Conservation (phyloP, 1,139 yeast species). For the Sugiyamaella xylanicola region DNA sequence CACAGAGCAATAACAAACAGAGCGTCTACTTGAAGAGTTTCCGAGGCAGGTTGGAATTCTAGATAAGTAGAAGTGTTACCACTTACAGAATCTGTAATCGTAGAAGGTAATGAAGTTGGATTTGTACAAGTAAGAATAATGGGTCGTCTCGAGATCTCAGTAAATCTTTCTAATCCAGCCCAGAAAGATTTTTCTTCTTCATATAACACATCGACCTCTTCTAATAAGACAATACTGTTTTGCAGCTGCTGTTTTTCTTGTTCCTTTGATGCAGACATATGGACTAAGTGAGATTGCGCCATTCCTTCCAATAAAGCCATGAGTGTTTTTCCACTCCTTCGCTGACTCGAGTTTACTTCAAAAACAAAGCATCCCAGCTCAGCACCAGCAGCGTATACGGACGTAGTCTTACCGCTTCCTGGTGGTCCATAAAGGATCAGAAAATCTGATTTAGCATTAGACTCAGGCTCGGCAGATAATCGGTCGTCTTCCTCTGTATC, state of each 20-base stretch:
- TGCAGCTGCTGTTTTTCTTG: constrained; percentile 42
- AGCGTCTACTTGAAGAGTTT: constrained; percentile 36
- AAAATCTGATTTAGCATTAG: constrained; percentile 36
- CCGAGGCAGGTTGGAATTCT: constrained; percentile 37
- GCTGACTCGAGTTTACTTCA: constrained; percentile 75
- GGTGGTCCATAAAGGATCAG: constrained; percentile 68
- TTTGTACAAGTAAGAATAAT: constrained; percentile 75
- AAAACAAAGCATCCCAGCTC: constrained; percentile 72
- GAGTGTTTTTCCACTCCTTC: constrained; percentile 73
- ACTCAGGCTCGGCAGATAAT: constrained; percentile 16
- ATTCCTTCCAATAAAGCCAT: constrained; percentile 68
- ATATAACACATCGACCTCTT: constrained; percentile 82
- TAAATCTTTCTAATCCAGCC: constrained; percentile 65
- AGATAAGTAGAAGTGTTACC: constrained; percentile 32
- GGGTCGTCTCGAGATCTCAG: constrained; percentile 74
- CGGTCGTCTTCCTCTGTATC: constrained; percentile 36
- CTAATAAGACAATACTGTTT: constrained; percentile 73
- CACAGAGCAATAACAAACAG: constrained; percentile 43
- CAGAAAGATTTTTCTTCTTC: constrained; percentile 83
- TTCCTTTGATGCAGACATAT: constrained; percentile 40
- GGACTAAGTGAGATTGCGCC: constrained; percentile 82
- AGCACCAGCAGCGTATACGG: constrained; percentile 68
- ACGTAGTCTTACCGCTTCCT: constrained; percentile 80
- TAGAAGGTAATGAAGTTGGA: constrained; percentile 54
- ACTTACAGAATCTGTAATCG: constrained; percentile 38